Conservation (phyloP, 1,284 basidiomycete genomes). For the Microstroma glucosiphilum region DNA sequence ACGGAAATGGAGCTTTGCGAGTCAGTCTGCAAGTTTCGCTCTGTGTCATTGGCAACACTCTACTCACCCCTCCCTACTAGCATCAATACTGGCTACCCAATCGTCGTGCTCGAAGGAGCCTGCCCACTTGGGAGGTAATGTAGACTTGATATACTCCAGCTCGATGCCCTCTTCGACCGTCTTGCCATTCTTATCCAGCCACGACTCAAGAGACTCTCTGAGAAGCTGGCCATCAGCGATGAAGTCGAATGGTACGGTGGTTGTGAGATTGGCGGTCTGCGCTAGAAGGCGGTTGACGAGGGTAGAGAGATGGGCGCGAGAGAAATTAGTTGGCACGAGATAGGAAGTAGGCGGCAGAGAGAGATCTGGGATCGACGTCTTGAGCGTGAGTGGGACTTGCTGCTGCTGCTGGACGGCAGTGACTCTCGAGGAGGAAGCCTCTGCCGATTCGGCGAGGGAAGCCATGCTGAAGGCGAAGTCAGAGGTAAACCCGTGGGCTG, state of each 20-base stretch:
- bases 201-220: constrained; percentile 67
- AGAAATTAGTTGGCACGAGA: constrained; percentile 86
- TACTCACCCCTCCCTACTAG: constrained; percentile 60
- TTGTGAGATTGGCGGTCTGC: constrained; percentile 9
- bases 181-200: constrained; percentile 66
- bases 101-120: constrained; percentile 80
- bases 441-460: too few relatives aligned
- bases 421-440: too few relatives aligned
- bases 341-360: constrained; percentile 83
- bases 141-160: constrained; percentile 87
- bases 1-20: not conserved
- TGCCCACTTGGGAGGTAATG: constrained; percentile 80
- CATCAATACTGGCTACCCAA: constrained; percentile 82
- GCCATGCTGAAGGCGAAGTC: too few relatives aligned
- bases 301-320: constrained; percentile 91
- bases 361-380: constrained; percentile 55
- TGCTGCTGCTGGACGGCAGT: not conserved
- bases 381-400: constrained; percentile 30
- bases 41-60: not conserved
- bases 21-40: not conserved
- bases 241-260: constrained; percentile 87
- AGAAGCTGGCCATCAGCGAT: constrained; percentile 76
- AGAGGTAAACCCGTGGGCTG: too few relatives aligned
- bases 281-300: constrained; percentile 86
- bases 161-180: constrained; percentile 76